Evolutionary conservation across 805 yeast genomes (phyloP).

Genomic region (Lipomyces sp.): DNA sequence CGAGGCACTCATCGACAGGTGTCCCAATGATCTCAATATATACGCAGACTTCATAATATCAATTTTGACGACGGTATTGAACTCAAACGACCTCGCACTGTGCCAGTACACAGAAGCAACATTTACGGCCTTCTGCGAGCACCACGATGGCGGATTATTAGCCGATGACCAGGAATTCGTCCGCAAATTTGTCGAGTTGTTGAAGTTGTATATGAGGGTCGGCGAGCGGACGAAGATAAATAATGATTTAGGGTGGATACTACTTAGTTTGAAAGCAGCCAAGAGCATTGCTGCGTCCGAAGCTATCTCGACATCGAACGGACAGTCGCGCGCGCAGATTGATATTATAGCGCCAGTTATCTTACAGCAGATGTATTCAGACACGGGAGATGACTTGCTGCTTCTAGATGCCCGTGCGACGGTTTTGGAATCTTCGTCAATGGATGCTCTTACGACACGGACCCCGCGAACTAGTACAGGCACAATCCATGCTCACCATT

Average conservation of each 20-base stretch:
- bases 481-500: neutral
- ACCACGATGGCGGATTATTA: constrained; percentile 66
- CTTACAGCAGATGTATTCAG: constrained; percentile 20
- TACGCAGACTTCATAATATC: constrained; percentile 72
- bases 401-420: constrained; percentile 9
- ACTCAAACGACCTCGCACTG: constrained; percentile 64
- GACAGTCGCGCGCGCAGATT: constrained; percentile 28
- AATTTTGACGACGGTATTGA: constrained; percentile 59
- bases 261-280: constrained; percentile 28
- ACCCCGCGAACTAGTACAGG: constrained; percentile 13
- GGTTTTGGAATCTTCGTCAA: neutral
- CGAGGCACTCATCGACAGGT: constrained; percentile 68
- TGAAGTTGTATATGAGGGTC: constrained; percentile 37
- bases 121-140: constrained; percentile 50
- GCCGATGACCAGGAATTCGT: constrained; percentile 68
- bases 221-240: constrained; percentile 13
- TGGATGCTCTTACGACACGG: constrained; percentile 4
- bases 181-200: constrained; percentile 50
- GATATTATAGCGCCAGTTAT: constrained; percentile 27
- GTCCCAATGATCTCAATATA: constrained; percentile 82
- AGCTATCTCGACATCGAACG: constrained; percentile 27
- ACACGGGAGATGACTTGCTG: constrained; percentile 12
- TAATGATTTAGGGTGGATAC: constrained; percentile 20
- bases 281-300: constrained; percentile 34
- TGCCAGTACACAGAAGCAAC: constrained; percentile 54